Evolutionary conservation across 78 protist species (phyloP).

Genomic region (Dictyostelium intermedium): DNA sequence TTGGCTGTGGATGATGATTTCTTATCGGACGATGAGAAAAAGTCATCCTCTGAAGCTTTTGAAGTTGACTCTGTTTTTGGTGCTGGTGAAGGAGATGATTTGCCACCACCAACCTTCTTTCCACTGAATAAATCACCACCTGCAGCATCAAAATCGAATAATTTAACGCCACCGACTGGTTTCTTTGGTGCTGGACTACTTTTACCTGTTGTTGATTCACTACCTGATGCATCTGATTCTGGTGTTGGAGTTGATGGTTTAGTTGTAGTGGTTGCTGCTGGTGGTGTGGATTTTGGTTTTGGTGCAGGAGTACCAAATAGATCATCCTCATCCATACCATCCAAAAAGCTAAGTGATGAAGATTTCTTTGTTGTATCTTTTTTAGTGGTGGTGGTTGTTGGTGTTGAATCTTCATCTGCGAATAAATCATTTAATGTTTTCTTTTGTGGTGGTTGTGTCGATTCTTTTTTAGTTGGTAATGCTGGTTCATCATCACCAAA

Average conservation of each 20-base stretch:
- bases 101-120: background rate
- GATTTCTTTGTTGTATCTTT: background rate
- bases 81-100: conserved; percentile 21
- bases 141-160: conserved; percentile 59
- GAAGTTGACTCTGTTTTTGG: background rate
- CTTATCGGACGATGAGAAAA: background rate
- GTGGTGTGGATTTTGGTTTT: background rate
- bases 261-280: background rate
- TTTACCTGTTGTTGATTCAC: background rate
- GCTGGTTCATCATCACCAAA: conserved; percentile 55
- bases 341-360: conserved; percentile 1
- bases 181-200: conserved; percentile 40
- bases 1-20: background rate
- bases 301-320: conserved; percentile 13
- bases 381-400: background rate
- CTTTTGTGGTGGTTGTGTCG: conserved; percentile 4
- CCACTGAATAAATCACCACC: background rate
- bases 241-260: conserved; percentile 2
- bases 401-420: conserved; percentile 10
- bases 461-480: background rate
- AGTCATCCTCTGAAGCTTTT: background rate
- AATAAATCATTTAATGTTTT: conserved; percentile 51
- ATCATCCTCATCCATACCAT: conserved; percentile 20
- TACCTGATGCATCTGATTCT: background rate
- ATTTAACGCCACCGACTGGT: conserved; percentile 77